phyloP scores from a whole-genome alignment of 208 protist genomes.

The Porcisia hertigi region DNA sequence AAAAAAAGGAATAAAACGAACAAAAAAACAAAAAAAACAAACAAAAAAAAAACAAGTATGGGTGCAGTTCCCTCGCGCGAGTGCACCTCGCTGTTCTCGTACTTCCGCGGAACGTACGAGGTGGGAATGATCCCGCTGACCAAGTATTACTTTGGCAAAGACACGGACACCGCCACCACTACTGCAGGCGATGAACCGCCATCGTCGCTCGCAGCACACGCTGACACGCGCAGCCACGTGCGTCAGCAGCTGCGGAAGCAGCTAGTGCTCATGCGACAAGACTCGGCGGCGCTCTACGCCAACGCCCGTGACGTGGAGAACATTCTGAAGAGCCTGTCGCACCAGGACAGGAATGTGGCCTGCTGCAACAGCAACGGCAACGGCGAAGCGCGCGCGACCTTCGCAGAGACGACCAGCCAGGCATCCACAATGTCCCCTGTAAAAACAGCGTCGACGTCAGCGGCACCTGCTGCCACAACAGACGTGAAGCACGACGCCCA shows the following conservation, averaged over 20 bases:
- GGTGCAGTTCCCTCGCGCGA: constrained; percentile 71
- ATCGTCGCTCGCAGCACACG: background rate
- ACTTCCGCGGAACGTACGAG: constrained; percentile 87
- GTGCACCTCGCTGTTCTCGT: constrained; percentile 73
- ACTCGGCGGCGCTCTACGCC: constrained; percentile 72
- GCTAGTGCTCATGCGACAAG: constrained; percentile 64
- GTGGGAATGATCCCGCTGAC: constrained; percentile 84
- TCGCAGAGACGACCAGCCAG: background rate
- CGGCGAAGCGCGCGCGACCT: background rate
- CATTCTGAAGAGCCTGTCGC: constrained; percentile 30
- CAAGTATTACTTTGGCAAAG: constrained; percentile 65
- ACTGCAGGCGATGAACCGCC: background rate
- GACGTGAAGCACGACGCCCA: background rate
- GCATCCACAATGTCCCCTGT: background rate
- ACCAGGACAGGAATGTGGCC: background rate
- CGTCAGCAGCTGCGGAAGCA: constrained; percentile 60
- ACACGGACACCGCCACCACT: constrained; percentile 8
- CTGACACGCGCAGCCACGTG: constrained; percentile 10
- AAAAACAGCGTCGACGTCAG: background rate
- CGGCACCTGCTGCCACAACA: background rate
- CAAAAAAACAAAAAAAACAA: background rate
- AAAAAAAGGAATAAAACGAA: background rate
- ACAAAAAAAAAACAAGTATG: constrained; percentile 32
- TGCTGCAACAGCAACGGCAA: background rate
- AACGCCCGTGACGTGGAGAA: constrained; percentile 48